Evolutionary conservation across 1,139 yeast species (phyloP).

Genomic region (Hyphopichia burtonii): DNA sequence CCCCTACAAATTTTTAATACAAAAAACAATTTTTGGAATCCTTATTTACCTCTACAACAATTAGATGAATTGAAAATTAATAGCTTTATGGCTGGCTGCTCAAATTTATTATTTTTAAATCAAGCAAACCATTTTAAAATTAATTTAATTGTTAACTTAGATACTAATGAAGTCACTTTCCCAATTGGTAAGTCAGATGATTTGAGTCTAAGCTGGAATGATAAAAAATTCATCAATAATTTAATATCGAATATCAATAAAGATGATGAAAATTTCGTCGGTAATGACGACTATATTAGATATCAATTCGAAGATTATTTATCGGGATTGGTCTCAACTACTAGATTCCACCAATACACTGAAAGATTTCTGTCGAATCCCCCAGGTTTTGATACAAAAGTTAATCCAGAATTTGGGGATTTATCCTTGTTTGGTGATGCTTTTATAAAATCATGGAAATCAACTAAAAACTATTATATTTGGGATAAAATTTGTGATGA

Average conservation of each 20-base stretch:
- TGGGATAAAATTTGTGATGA: constrained; percentile 81
- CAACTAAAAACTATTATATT: constrained; percentile 64
- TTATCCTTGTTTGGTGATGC: constrained; percentile 44
- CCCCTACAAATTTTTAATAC: constrained; percentile 83
- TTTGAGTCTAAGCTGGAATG: constrained; percentile 59
- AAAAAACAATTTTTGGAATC: constrained; percentile 85
- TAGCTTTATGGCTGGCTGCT: constrained; percentile 81
- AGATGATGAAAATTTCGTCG: constrained; percentile 39
- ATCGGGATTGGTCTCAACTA: constrained; percentile 69
- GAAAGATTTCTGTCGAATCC: constrained; percentile 42
- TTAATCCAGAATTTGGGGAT: constrained; percentile 26
- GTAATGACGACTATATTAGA: constrained; percentile 88
- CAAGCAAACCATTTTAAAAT: constrained; percentile 59
- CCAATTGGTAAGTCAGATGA: constrained; percentile 44
- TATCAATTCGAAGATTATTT: constrained; percentile 88
- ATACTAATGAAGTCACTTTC: constrained; percentile 40
- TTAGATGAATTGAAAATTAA: constrained; percentile 68
- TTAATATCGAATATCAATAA: constrained; percentile 22
- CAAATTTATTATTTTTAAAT: constrained; percentile 75
- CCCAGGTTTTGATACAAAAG: constrained; percentile 38
- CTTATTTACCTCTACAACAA: constrained; percentile 91
- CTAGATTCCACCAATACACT: constrained; percentile 64
- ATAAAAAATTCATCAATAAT: constrained; percentile 68
- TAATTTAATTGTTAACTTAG: constrained; percentile 40
- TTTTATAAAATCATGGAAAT: constrained; percentile 66